A percentile compares a stretch with the other conserved stretches of the same genome.
Evolutionary conservation across 768 basidiomycete species (phyloP).

Genomic region (Kwoniella mangroviensis): DNA sequence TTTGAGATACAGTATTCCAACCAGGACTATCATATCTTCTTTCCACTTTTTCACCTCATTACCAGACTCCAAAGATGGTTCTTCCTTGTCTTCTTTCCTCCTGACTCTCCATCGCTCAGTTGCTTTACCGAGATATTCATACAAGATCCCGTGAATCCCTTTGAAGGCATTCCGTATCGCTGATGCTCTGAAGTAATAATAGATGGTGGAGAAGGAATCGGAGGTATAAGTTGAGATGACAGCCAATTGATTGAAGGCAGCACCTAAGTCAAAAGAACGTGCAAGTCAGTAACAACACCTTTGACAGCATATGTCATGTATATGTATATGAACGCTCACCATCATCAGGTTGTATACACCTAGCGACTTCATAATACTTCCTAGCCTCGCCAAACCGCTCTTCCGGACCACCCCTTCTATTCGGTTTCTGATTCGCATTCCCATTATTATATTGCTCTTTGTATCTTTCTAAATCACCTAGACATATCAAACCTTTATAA

Average conservation of each 20-base stretch:
- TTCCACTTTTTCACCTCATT: constrained; percentile 68
- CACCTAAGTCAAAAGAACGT: constrained; percentile 56
- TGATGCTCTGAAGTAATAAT: constrained; percentile 89
- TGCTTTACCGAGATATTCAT: constrained; percentile 70
- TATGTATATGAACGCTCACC: constrained; percentile 60
- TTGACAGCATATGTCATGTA: neutral
- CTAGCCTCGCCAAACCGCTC: constrained; percentile 62
- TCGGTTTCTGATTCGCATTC: constrained; percentile 12
- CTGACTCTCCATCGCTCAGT: constrained; percentile 62
- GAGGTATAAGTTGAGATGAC: constrained; percentile 83
- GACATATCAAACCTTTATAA: constrained; percentile 84
- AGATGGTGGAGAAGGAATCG: constrained; percentile 77
- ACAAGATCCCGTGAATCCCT: constrained; percentile 83
- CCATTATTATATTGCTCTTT: constrained; percentile 74
- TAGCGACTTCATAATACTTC: constrained; percentile 78
- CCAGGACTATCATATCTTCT: constrained; percentile 73
- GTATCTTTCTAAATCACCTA: constrained; percentile 94
- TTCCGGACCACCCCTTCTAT: constrained; percentile 60
- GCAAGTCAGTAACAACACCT: neutral
- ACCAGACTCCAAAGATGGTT: constrained; percentile 4
- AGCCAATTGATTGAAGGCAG: constrained; percentile 93
- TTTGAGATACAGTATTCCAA: constrained; percentile 69
- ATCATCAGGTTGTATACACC: constrained; percentile 78
- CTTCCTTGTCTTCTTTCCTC: constrained; percentile 18
- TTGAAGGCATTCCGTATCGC: constrained; percentile 85